Conservation (phyloP, 2,329 filamentous ascomycete genomes). For the Coleophoma cylindrospora region DNA sequence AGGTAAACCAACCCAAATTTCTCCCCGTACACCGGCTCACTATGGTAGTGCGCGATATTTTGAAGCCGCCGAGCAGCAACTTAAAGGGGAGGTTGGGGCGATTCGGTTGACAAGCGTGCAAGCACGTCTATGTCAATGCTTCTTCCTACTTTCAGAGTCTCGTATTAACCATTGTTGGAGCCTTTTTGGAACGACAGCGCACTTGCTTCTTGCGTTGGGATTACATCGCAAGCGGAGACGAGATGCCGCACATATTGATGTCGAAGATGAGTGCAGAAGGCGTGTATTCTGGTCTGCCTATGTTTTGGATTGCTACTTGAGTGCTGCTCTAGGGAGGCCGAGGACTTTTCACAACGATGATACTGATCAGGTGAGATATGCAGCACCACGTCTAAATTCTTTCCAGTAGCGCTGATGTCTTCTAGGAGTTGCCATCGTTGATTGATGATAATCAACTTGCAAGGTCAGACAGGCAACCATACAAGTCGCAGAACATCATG, state of each 20-base stretch:
- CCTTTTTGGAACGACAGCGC: conserved; percentile 27
- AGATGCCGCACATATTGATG: conserved; percentile 30
- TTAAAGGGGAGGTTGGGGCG: conserved; percentile 26
- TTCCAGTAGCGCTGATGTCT: too few species aligned
- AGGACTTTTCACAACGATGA: conserved; percentile 59
- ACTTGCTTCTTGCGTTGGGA: conserved; percentile 28
- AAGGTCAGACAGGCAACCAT: conserved; percentile 19
- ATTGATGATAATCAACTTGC: not conserved
- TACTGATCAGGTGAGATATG: conserved; percentile 44
- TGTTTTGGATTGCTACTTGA: conserved; percentile 59
- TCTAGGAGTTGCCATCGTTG: too few species aligned
- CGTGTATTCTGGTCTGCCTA: conserved; percentile 63
- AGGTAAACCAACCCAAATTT: too few species aligned
- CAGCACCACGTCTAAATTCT: too few species aligned
- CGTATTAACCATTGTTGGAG: conserved; percentile 31
- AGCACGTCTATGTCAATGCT: conserved; percentile 32
- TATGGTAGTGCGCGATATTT: conserved; percentile 18
- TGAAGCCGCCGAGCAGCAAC: conserved; percentile 24
- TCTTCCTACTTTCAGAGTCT: conserved; percentile 27
- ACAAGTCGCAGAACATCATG: conserved; percentile 32
- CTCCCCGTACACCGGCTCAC: too few species aligned
- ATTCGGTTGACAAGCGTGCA: conserved; percentile 31
- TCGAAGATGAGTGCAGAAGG: conserved; percentile 38
- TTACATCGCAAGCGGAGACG: conserved; percentile 18
- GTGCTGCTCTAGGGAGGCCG: conserved; percentile 56